phyloP scores from a whole-genome alignment of 352 stramenopile genomes.

The Poterioochromonas sp. region DNA sequence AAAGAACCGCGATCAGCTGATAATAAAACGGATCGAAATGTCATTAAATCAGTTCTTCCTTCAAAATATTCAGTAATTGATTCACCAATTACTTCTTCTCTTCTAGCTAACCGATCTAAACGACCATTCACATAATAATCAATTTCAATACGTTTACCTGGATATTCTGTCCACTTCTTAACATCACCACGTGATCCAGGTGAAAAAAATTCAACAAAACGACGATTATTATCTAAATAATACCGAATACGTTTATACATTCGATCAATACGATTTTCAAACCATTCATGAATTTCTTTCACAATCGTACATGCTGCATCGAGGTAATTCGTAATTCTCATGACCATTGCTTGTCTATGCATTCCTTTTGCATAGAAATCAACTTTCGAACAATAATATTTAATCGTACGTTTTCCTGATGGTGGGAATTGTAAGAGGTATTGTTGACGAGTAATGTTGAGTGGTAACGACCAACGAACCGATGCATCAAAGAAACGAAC shows the following conservation, averaged over 20 bases:
- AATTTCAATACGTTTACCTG: constrained; percentile 65
- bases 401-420: constrained; percentile 64
- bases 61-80: constrained; percentile 71
- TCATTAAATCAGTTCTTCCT: constrained; percentile 66
- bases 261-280: constrained; percentile 76
- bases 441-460: constrained; percentile 57
- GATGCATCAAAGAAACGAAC: constrained; percentile 60
- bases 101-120: constrained; percentile 68
- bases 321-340: constrained; percentile 66
- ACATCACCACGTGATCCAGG: not conserved
- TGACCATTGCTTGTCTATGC: constrained; percentile 72
- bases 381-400: constrained; percentile 76
- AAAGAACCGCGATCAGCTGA: constrained; percentile 31
- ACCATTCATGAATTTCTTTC: constrained; percentile 76
- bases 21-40: constrained; percentile 67
- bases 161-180: constrained; percentile 17
- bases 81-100: constrained; percentile 73
- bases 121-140: constrained; percentile 76
- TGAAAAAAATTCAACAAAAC: not conserved
- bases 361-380: constrained; percentile 79
- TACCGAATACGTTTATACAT: constrained; percentile 63
- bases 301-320: constrained; percentile 64
- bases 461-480: constrained; percentile 65
- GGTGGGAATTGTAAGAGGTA: constrained; percentile 74
- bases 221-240: constrained; percentile 61